Conservation (phyloP, 352 stramenopile species). For the Blastocystis sp. region DNA sequence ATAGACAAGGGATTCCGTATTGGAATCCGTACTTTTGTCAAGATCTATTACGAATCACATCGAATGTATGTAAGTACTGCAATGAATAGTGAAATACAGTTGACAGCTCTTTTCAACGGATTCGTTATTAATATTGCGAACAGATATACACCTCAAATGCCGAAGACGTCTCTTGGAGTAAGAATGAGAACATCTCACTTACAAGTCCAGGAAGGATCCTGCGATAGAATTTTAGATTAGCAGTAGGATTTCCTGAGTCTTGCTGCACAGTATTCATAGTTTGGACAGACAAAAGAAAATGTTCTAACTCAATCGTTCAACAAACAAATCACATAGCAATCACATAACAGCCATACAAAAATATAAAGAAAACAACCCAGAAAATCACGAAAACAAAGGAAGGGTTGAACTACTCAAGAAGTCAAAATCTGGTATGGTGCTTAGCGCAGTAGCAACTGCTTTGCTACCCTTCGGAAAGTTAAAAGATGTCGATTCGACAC, state of each 20-base stretch:
- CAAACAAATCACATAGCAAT: not conserved
- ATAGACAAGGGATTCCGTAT: not conserved
- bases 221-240: conserved; percentile 3
- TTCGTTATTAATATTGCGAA: conserved; percentile 46
- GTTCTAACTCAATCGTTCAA: not conserved
- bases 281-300: not conserved
- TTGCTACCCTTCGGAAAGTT: not conserved
- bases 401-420: not conserved
- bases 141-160: conserved; percentile 3
- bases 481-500: too few relatives aligned
- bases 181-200: not conserved
- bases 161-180: not conserved
- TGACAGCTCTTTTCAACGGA: conserved; percentile 22
- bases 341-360: not conserved
- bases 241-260: not conserved
- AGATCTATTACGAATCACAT: not conserved
- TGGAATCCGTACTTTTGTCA: not conserved
- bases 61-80: not conserved
- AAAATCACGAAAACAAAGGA: not conserved
- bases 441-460: not conserved
- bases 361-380: not conserved
- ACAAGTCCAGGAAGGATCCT: conserved; percentile 54
- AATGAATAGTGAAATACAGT: conserved; percentile 52
- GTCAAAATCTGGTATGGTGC: not conserved
- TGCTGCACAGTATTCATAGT: not conserved